These are phyloP conservation scores for Nothophaeocryptopus gaeumannii DNA, from an alignment of 2,329 filamentous ascomycete species.

Conservation along the genomic window DNA sequence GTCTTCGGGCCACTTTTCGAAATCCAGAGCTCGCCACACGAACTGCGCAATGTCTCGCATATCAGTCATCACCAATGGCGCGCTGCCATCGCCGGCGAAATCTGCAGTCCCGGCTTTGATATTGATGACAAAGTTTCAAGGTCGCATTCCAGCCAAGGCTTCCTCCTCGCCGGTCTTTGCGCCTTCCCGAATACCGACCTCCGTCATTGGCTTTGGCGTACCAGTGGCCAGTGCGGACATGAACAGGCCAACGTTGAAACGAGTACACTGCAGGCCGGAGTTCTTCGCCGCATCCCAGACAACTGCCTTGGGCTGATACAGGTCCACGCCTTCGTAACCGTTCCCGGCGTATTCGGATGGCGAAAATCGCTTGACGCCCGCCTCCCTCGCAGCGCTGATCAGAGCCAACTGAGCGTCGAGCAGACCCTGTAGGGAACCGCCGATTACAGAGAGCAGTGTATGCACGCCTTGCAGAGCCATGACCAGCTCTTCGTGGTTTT, in stretches of 20 bases:
- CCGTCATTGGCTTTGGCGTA: constrained; percentile 27
- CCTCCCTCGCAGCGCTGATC: constrained; percentile 57
- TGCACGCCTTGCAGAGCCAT: constrained; percentile 28
- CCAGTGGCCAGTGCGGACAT: constrained; percentile 31
- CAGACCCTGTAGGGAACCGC: constrained; percentile 16
- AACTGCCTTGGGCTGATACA: constrained; percentile 25
- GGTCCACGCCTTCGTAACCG: constrained; percentile 26
- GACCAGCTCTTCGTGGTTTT: constrained; percentile 23
- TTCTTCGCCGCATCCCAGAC: constrained; percentile 26
- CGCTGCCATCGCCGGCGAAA: constrained; percentile 51
- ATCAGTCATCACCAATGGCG: constrained; percentile 48
- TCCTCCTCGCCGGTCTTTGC: constrained; percentile 29
- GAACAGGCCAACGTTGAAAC: constrained; percentile 31
- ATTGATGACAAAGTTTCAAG: constrained; percentile 45
- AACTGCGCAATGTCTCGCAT: constrained; percentile 50
- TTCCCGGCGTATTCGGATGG: constrained; percentile 54
- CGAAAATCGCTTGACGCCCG: constrained; percentile 59
- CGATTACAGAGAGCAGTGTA: constrained; percentile 32
- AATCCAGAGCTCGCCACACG: constrained; percentile 42
- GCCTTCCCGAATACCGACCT: constrained; percentile 24
- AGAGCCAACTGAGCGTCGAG: constrained; percentile 46
- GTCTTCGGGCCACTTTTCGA: constrained; percentile 45
- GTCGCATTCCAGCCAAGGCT: constrained; percentile 35
- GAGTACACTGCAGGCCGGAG: constrained; percentile 28
- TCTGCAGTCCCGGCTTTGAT: constrained; percentile 45